Evolutionary conservation across 2,329 filamentous ascomycete species (phyloP).

Genomic region (Aspergillus felis): DNA sequence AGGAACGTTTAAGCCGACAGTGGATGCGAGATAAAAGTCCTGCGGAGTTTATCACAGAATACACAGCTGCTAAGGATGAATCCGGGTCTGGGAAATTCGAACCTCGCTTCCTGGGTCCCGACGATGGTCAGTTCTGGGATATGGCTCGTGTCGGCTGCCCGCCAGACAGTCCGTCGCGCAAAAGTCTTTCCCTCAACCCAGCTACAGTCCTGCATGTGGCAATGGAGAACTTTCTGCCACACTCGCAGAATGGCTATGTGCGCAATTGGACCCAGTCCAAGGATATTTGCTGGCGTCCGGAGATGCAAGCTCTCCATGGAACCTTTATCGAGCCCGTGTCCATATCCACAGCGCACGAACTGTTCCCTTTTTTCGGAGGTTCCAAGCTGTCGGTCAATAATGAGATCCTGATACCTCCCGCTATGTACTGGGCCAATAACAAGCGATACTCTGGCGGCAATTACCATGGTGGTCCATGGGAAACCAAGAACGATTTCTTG

Average conservation of each 20-base stretch:
- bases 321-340: slow-evolving; percentile 49
- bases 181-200: no score
- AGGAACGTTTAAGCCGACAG: slow-evolving; percentile 22
- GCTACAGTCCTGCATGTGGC: no score
- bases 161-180: slow-evolving; percentile 13
- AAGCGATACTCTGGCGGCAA: slow-evolving; percentile 40
- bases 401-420: slow-evolving; percentile 49
- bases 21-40: neutral
- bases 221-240: slow-evolving; percentile 29
- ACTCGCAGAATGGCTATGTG: slow-evolving; percentile 44
- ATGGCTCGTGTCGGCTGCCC: slow-evolving; percentile 40
- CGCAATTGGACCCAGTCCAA: slow-evolving; percentile 45
- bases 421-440: slow-evolving; percentile 48
- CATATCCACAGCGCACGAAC: slow-evolving; percentile 38
- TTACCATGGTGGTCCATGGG: slow-evolving; percentile 38
- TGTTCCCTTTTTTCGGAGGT: slow-evolving; percentile 50
- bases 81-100: slow-evolving; percentile 12
- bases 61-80: slow-evolving; percentile 6
- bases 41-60: slow-evolving; percentile 2
- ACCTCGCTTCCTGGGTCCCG: slow-evolving; percentile 4
- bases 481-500: slow-evolving; percentile 37
- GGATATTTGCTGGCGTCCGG: slow-evolving; percentile 44
- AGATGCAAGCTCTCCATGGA: slow-evolving; percentile 45
- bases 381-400: slow-evolving; percentile 50
- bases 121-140: slow-evolving; percentile 38